Evolutionary conservation across 306 rosid species (phyloP), one percentile per base, ranked within the genome.

Genomic region (Vigna radiata): DNA sequence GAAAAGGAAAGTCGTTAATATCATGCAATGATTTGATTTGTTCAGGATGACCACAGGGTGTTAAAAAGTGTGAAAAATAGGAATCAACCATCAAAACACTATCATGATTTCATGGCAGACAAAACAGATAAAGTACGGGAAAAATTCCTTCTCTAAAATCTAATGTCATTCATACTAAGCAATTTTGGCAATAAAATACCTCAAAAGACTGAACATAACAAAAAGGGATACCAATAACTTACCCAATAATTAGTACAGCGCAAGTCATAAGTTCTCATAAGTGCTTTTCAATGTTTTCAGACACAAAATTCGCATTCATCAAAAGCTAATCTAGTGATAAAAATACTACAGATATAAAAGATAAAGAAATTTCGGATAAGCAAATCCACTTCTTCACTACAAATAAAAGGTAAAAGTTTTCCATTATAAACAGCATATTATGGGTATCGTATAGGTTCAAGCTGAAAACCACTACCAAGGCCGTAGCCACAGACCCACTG

Each of bases 1-100:
- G 7, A 56, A 11, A 31, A 47, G 54, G 62, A 37, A 19, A 33
- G 47, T 43, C 11, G 58, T 53, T 72, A 41, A 72, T 17, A 39
- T 10, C 8, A 59, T 53, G 43, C 43, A 3, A 54, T 46, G 12
- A 50, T 23, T 46, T 44, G 21, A 50, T 23, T 46, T 33, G 21
- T 27, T 19, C 68, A 68, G 74, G 67, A 63, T 44, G 29, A 70
- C 9, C 61, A 7, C 61, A 23, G 69, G 55, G 65, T 48, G 19
- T 39, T 16, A 49, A 21, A 31, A 72, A 10, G 70, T 36, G 33
- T 29, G 44, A 14, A 16, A 18, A 31, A 63, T 66, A 63, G 69
- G 68, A 23, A 31, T 39, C 77, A 29, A 27, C 39, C 75, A 18
- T 63, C 61, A 52, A 82, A 17, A 53, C 14, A 18, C 29, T 17